Conservation (phyloP, 2,329 filamentous ascomycete genomes). For the Neonectria coccinea region DNA sequence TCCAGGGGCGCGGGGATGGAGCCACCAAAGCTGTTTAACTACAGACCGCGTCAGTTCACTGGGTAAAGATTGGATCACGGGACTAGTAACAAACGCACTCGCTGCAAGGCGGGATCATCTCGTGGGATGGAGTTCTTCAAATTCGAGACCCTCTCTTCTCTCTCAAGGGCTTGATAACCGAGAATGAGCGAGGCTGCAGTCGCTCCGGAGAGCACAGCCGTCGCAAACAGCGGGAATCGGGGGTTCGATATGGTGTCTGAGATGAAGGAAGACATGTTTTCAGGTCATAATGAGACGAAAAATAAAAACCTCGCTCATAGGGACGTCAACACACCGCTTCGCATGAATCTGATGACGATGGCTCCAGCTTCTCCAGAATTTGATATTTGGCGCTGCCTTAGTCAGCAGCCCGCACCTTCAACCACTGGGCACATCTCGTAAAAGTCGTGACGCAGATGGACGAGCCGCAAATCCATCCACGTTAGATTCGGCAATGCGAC, state of each 20-base stretch:
- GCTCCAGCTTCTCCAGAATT: conserved; percentile 8
- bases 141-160: conserved; percentile 64
- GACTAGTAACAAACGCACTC: conserved; percentile 28
- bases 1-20: conserved; percentile 61
- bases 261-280: conserved; percentile 58
- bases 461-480: conserved; percentile 21
- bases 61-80: no score
- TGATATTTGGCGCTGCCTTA: conserved; percentile 25
- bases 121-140: conserved; percentile 71
- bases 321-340: conserved; percentile 13
- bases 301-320: conserved; percentile 4
- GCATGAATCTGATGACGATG: conserved; percentile 7
- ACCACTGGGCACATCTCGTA: conserved; percentile 35
- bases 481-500: conserved; percentile 18
- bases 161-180: conserved; percentile 70
- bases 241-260: conserved; percentile 58
- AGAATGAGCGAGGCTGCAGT: conserved; percentile 71
- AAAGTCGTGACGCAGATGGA: conserved; percentile 24
- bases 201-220: conserved; percentile 74
- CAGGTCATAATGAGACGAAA: conserved; percentile 31
- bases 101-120: conserved; percentile 34
- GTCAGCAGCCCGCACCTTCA: conserved; percentile 29
- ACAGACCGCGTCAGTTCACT: conserved; percentile 40
- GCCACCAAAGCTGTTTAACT: conserved; percentile 73
- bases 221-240: conserved; percentile 74